phyloP scores from a whole-genome alignment of 352 stramenopile species.

The Globisporangium cederbergense region DNA sequence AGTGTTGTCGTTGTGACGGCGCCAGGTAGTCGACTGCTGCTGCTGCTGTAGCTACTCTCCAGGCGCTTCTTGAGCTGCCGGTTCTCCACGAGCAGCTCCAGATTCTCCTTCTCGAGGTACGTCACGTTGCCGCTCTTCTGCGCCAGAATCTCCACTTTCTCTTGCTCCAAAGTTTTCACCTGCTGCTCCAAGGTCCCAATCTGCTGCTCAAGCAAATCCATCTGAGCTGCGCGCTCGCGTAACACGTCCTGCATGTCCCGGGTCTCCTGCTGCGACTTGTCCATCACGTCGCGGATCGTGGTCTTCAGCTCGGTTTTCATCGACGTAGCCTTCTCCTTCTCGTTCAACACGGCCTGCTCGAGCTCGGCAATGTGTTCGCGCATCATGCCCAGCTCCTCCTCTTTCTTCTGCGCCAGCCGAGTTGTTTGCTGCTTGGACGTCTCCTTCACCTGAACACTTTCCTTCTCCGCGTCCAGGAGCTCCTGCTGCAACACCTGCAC shows the following conservation, averaged over 20 bases:
- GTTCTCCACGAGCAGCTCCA: conserved; percentile 60
- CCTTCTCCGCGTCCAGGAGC: conserved; percentile 11
- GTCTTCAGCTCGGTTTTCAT: conserved; percentile 29
- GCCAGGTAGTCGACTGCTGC: no score
- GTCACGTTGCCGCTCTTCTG: conserved; percentile 39
- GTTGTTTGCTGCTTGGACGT: conserved; percentile 20
- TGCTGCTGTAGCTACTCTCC: conserved; percentile 9
- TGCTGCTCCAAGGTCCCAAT: conserved; percentile 25
- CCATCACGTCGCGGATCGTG: conserved; percentile 30
- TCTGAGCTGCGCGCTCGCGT: conserved; percentile 43
- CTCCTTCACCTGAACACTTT: conserved; percentile 8
- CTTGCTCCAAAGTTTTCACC: conserved; percentile 24
- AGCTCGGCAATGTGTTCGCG: conserved; percentile 46
- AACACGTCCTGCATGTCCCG: conserved; percentile 43
- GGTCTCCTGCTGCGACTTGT: conserved; percentile 56
- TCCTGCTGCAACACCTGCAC: conserved; percentile 38
- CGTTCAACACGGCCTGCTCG: conserved; percentile 25
- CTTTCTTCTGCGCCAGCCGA: conserved; percentile 29
- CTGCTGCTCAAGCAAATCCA: conserved; percentile 34
- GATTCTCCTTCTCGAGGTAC: conserved; percentile 67
- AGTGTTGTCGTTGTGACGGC: neutral
- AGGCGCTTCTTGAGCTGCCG: conserved; percentile 54
- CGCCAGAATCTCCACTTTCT: conserved; percentile 26
- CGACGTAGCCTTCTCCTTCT: conserved; percentile 29
- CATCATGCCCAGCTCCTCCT: conserved; percentile 37